Evolutionary conservation across 495 filamentous ascomycete genomes (phyloP).

Genomic region (Cryomyces minteri): DNA sequence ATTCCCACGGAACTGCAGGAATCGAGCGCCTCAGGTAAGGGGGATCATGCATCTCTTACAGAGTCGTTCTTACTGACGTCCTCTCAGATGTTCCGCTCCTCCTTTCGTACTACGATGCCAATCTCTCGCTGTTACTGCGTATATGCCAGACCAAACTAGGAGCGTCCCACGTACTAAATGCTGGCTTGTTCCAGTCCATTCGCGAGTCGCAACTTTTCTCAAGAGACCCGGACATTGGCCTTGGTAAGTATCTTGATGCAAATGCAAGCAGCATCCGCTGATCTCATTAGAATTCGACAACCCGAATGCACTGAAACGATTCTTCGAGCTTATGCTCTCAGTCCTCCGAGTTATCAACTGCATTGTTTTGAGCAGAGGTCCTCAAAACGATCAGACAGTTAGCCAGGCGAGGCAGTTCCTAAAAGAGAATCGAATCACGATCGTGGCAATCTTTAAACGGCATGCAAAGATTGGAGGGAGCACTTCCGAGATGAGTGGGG

Average conservation of each 20-base stretch:
- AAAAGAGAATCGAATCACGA: slow-evolving; percentile 54
- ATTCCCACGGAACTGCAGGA: slow-evolving; percentile 46
- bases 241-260: slow-evolving; percentile 32
- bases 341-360: slow-evolving; percentile 66
- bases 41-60: neutral
- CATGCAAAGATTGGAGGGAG: slow-evolving; percentile 52
- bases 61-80: neutral
- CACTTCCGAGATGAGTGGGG: slow-evolving; percentile 13
- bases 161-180: slow-evolving; percentile 63
- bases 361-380: slow-evolving; percentile 56
- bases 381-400: slow-evolving; percentile 59
- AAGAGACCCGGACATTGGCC: slow-evolving; percentile 83
- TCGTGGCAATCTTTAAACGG: slow-evolving; percentile 82
- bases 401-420: slow-evolving; percentile 61
- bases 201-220: slow-evolving; percentile 64
- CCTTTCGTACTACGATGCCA: slow-evolving; percentile 46
- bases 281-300: slow-evolving; percentile 40
- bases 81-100: slow-evolving; percentile 14
- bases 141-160: slow-evolving; percentile 64
- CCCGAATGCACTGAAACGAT: slow-evolving; percentile 51
- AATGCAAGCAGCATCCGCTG: neutral
- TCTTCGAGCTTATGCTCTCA: slow-evolving; percentile 67
- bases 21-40: slow-evolving; percentile 29
- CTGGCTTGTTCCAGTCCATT: slow-evolving; percentile 73
- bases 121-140: slow-evolving; percentile 66